Evolutionary conservation across 2,329 filamentous ascomycete species (phyloP).

Genomic region (Metarhizium guizhouense): DNA sequence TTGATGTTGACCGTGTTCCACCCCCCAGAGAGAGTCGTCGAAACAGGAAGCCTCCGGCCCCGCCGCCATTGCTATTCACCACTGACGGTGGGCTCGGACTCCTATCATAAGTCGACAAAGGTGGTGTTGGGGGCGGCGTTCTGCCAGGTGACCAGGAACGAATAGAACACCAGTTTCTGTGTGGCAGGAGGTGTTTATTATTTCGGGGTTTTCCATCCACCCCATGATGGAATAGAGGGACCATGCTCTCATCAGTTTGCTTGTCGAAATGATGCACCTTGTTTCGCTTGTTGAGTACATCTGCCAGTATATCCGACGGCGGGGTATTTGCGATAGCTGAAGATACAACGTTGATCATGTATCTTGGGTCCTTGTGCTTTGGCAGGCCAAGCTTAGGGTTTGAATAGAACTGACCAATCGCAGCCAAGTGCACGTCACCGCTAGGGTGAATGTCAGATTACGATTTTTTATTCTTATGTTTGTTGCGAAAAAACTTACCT

Average conservation of each 20-base stretch:
- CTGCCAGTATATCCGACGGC: conserved; percentile 77
- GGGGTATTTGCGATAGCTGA: conserved; percentile 92
- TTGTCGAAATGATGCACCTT: conserved; percentile 64
- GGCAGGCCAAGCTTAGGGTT: conserved; percentile 70
- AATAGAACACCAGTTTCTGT: conserved; percentile 94
- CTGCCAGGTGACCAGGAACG: conserved; percentile 70
- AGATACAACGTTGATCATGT: conserved; percentile 93
- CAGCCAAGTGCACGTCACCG: conserved; percentile 88
- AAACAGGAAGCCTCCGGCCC: conserved; percentile 30
- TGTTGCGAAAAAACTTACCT: conserved; percentile 35
- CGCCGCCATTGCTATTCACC: conserved; percentile 3
- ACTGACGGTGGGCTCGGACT: conserved; percentile 28
- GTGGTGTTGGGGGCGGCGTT: conserved; percentile 64
- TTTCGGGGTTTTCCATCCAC: conserved; percentile 85
- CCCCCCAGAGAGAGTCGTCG: conserved; percentile 30
- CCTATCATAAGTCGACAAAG: conserved; percentile 36
- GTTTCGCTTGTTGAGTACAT: conserved; percentile 89
- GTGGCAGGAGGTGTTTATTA: conserved; percentile 80
- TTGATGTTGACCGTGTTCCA: conserved; percentile 20
- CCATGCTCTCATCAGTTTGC: conserved; percentile 90
- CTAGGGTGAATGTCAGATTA: conserved; percentile 28
- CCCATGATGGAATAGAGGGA: conserved; percentile 82
- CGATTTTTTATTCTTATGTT: background rate
- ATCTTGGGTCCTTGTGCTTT: conserved; percentile 88
- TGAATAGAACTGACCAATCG: conserved; percentile 90